Conservation (phyloP, 225 moss, liverwort and hornwort genomes). For the Sphagnum tenellum region DNA sequence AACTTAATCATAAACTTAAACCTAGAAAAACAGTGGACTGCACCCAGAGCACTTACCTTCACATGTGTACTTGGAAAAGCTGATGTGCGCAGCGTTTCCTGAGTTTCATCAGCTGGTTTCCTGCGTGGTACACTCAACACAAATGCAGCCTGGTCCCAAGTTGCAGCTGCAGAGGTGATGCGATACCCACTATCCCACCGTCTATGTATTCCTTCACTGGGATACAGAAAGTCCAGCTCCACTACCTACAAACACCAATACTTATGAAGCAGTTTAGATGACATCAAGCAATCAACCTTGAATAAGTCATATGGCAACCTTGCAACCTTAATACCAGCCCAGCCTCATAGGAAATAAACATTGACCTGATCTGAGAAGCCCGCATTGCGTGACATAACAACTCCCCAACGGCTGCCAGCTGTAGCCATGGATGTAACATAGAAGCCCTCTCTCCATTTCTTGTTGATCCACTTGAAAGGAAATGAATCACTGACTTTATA, state of each 20-base stretch:
- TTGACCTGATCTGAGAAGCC: slow-evolving; percentile 53
- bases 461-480: slow-evolving; percentile 63
- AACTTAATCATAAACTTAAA: background rate
- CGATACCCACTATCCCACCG: slow-evolving; percentile 61
- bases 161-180: slow-evolving; percentile 56
- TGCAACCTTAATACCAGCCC: no score
- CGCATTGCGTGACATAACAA: slow-evolving; percentile 60
- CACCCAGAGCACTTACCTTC: slow-evolving; percentile 20
- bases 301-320: no score
- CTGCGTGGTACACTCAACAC: slow-evolving; percentile 53
- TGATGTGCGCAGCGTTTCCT: slow-evolving; percentile 58
- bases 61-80: slow-evolving; percentile 61
- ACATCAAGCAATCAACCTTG: background rate
- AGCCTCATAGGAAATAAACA: no score
- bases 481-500: slow-evolving; percentile 64
- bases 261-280: background rate
- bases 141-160: slow-evolving; percentile 65
- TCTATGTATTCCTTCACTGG: slow-evolving; percentile 59
- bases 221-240: slow-evolving; percentile 58
- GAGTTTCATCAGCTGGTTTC: slow-evolving; percentile 57
- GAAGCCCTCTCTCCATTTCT: slow-evolving; percentile 63
- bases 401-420: slow-evolving; percentile 63
- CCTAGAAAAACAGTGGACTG: no score
- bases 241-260: slow-evolving; percentile 24
- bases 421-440: slow-evolving; percentile 65